Percentiles rank a stretch among this genome's conserved stretches.
These are phyloP conservation scores for Adansonia gregorii DNA, from an alignment of 441 rosid genomes.

Conservation along the genomic window DNA sequence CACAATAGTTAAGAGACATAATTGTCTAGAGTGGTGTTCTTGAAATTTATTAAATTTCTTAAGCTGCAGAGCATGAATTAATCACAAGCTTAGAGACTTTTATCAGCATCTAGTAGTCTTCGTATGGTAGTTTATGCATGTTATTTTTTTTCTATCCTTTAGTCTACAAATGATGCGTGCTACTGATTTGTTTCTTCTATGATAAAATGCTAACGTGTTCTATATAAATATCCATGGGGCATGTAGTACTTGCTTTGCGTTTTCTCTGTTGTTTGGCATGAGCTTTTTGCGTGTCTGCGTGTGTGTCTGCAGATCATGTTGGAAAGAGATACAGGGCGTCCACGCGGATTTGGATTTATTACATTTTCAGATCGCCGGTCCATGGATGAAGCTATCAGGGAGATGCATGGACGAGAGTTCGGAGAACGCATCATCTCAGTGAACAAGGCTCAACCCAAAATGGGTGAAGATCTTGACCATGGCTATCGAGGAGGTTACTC, in stretches of 20 bases:
- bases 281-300: slow-evolving; percentile 37
- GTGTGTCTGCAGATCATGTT: slow-evolving; percentile 77
- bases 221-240: neutral
- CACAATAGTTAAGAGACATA: neutral
- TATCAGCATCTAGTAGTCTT: neutral
- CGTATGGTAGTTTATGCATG: neutral
- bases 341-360: slow-evolving; percentile 96
- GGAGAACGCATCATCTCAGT: slow-evolving; percentile 91
- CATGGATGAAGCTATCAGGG: slow-evolving; percentile 94
- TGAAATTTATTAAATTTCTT: slow-evolving; percentile 9
- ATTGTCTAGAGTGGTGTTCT: neutral
- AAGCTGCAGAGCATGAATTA: neutral
- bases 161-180: neutral
- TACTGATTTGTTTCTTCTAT: slow-evolving; percentile 5
- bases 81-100: neutral
- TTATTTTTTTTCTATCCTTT: neutral
- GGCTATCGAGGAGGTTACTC: slow-evolving; percentile 81
- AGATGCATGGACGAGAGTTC: slow-evolving; percentile 92
- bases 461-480: slow-evolving; percentile 79
- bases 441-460: slow-evolving; percentile 94
- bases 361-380: slow-evolving; percentile 93
- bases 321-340: slow-evolving; percentile 95
- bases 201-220: neutral
- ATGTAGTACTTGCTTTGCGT: neutral
- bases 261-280: slow-evolving; percentile 33